These are phyloP conservation scores for Taiozyma onychis DNA, from an alignment of 1,139 yeast genomes.

Conservation along the genomic window DNA sequence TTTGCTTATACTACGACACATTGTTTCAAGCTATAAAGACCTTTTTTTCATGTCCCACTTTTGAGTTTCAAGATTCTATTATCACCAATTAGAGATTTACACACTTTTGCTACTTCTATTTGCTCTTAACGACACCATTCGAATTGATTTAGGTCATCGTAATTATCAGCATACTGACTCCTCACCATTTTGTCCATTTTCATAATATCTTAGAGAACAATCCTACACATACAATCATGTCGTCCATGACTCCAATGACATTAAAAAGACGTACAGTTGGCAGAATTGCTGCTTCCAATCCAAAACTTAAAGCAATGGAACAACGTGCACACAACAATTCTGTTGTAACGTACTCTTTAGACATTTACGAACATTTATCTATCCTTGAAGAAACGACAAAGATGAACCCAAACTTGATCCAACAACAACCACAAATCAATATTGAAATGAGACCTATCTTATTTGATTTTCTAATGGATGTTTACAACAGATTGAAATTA, in stretches of 20 bases:
- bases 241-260: slow-evolving; percentile 18
- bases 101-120: neutral
- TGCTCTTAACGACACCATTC: neutral
- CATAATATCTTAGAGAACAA: neutral
- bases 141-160: neutral
- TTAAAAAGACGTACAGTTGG: slow-evolving; percentile 20
- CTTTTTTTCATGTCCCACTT: neutral
- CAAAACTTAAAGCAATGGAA: slow-evolving; percentile 29
- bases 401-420: slow-evolving; percentile 55
- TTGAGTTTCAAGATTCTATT: neutral
- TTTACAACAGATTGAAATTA: slow-evolving; percentile 72
- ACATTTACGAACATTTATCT: slow-evolving; percentile 17
- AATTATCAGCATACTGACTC: neutral
- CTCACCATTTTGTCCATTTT: neutral
- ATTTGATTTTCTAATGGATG: slow-evolving; percentile 79
- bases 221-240: slow-evolving; percentile 5
- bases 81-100: neutral
- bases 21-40: neutral
- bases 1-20: neutral
- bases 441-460: slow-evolving; percentile 87
- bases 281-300: slow-evolving; percentile 20
- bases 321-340: slow-evolving; percentile 36
- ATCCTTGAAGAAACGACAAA: slow-evolving; percentile 25
- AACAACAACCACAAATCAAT: slow-evolving; percentile 83
- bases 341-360: slow-evolving; percentile 16